Base-by-base conservation (phyloP, 352 stramenopile species). In the Globisporangium alternatum region DNA sequence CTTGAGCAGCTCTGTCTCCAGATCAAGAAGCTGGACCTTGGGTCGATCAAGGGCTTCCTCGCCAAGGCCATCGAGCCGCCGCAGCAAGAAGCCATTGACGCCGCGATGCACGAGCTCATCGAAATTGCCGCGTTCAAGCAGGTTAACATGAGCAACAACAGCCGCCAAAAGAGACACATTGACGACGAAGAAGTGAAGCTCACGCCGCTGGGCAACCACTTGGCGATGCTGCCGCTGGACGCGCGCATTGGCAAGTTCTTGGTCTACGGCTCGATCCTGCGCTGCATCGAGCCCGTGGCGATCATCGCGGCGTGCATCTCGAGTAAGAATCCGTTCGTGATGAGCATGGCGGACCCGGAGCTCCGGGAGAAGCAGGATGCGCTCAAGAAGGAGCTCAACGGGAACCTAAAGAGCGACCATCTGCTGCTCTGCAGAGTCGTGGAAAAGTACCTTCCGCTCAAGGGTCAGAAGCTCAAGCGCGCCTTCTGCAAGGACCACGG, bases 21-120 rank as follows among this genome's bases (percentile, higher is more conserved):
- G 66, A 94, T 96, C 52, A 90, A 93, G 69, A 91, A 89, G 61
- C 71, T 96, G 17, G 75, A 83, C 31, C 75, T 96, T 8, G 86
- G 86, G 0, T 80, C 83, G 7, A 91, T 94, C 48, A 80, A 80
- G 47, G 68, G 64, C 1, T 95, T 96, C 62, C 67, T 95, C 1
- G 66, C 78, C 2, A 91, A 90, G 59, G 81, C 87, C 7, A 93
- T 99, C 21, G 90, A 99, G 65, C 97, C 97, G 25, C 97, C 97
- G 5, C 83, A 86, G 19, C 71, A 90, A 19, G 75, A 97, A 25
- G 84, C 93, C 0, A 93, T 99, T 22, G 78, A 95, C 21, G 93
- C 95, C 53, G 93, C 95, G 5, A 86, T 99, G 21, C 79, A 94
- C 19, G 87, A 98, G 44, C 81, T 98, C 12, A 71, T 95, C 6